Percentiles rank a stretch among this genome's conserved stretches.
Conservation (phyloP, 1,139 yeast genomes). For the Nakaseomyces sp. region DNA sequence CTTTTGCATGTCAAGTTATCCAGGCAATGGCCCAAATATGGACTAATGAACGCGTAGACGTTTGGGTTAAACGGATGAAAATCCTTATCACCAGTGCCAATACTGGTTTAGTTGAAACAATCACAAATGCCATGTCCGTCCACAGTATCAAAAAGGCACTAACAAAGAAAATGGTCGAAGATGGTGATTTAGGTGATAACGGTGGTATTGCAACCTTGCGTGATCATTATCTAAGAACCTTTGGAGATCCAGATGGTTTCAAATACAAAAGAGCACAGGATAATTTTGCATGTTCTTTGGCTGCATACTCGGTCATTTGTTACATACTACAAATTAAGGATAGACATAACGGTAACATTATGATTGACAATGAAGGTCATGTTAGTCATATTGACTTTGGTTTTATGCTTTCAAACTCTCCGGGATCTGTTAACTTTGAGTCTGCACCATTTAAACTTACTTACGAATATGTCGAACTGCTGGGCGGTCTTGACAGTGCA, state of each 20-base stretch:
- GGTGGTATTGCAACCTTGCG: conserved; percentile 62
- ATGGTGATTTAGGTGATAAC: conserved; percentile 44
- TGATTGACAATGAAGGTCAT: conserved; percentile 91
- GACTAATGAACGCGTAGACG: conserved; percentile 55
- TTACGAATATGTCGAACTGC: conserved; percentile 71
- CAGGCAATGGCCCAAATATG: conserved; percentile 79
- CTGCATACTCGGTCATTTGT: conserved; percentile 82
- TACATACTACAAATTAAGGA: conserved; percentile 87
- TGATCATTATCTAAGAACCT: conserved; percentile 69
- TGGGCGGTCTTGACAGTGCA: conserved; percentile 68
- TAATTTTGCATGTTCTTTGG: conserved; percentile 75
- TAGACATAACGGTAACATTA: conserved; percentile 92
- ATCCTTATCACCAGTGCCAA: conserved; percentile 83
- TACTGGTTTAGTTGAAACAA: conserved; percentile 90
- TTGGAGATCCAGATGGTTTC: conserved; percentile 49
- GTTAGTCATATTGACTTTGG: conserved; percentile 95
- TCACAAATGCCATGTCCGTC: conserved; percentile 83
- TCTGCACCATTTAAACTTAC: conserved; percentile 95
- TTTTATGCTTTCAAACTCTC: conserved; percentile 81
- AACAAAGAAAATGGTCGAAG: conserved; percentile 60
- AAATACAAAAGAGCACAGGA: conserved; percentile 66
- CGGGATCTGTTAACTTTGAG: conserved; percentile 93
- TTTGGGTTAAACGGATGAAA: conserved; percentile 91
- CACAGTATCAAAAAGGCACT: conserved; percentile 90
- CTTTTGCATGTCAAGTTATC: conserved; percentile 91